These are phyloP conservation scores for Wickerhamomyces mucosus DNA, from an alignment of 805 yeast genomes.

Conservation along the genomic window DNA sequence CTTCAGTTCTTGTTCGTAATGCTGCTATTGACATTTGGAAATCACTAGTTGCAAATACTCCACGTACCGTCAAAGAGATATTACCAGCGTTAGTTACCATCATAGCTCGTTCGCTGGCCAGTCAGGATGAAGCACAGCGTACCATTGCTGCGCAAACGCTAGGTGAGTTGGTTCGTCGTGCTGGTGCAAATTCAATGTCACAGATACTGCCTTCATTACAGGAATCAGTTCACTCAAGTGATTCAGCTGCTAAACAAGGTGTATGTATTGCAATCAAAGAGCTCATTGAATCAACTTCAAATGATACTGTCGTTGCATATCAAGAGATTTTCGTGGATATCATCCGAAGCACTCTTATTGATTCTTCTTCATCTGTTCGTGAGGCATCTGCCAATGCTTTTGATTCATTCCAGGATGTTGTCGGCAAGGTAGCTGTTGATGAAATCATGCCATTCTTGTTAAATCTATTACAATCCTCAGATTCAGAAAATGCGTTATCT, in stretches of 20 bases:
- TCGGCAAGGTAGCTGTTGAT: constrained; percentile 83
- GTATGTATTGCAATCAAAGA: constrained; percentile 90
- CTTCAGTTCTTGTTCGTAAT: constrained; percentile 75
- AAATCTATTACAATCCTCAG: constrained; percentile 50
- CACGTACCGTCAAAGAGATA: constrained; percentile 87
- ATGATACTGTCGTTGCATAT: constrained; percentile 50
- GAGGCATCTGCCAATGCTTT: constrained; percentile 89
- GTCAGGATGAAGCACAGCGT: constrained; percentile 70
- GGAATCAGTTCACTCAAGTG: constrained; percentile 46
- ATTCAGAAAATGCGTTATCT: constrained; percentile 66
- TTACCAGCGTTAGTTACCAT: constrained; percentile 73
- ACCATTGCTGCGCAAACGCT: constrained; percentile 86
- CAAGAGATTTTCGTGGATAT: constrained; percentile 64
- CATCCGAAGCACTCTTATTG: constrained; percentile 72
- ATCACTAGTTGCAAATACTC: constrained; percentile 91
- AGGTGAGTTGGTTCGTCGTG: constrained; percentile 91
- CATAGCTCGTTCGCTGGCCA: constrained; percentile 75
- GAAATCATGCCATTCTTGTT: constrained; percentile 80
- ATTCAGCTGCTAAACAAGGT: constrained; percentile 89
- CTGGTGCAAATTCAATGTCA: constrained; percentile 78
- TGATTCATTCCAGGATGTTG: constrained; percentile 71
- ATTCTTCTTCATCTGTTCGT: constrained; percentile 63
- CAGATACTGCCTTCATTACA: constrained; percentile 81
- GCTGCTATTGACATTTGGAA: constrained; percentile 95
- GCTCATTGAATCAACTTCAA: constrained; percentile 64